Evolutionary conservation across 2,329 filamentous ascomycete genomes (phyloP), one percentile per base, ranked within the genome.

Genomic region (Pseudomassariella vexata): DNA sequence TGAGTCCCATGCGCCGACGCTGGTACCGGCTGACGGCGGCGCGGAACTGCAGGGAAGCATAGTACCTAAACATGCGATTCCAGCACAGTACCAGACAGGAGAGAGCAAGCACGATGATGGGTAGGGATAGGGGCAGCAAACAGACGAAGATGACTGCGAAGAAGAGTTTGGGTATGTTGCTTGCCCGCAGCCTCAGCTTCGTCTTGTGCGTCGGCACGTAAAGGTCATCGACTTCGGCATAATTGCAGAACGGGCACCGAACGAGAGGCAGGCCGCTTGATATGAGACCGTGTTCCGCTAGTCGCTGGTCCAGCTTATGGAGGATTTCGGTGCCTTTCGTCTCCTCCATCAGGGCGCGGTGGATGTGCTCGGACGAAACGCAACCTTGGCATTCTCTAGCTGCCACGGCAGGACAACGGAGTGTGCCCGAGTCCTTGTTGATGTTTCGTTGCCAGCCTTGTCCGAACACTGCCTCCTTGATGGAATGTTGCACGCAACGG

Each of bases 371-470:
- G 5, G 74, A 65, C 1, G 84, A 72, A 30, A 96, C 73, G 48
- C 72, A 75, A n/a, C 88, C 87, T 10, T 69, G 52, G 47, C 92
- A 96, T n/a, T 76, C 77, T 26, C 70, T 62, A 1, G 73, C 66
- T 30, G 81, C 73, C 0, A 86, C 79, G 2, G 89, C 86, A n/a
- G 94, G 73, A 53, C 92, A 96, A 39, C 76, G 77, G 33, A 96
- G 67, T 0, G 86, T 88, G 22, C 84, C 84, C 22, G 70, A 76
- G 37, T 79, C 70, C 18, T 76, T 59, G 50, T 92, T 74, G 46
- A 95, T 82, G 47, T 77, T 92, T 37, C 83, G 79, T 30, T 78
- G 75, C 86, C 90, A 95, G 32, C 86, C 86, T 56, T 96, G 92
- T 0, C 92, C 92, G 53, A 94, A 96, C 0, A 96, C 65, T 2